Evolutionary conservation across 2,329 filamentous ascomycete species (phyloP), one percentile per base, ranked within the genome.

Genomic region (Blumeriella jaapii): DNA sequence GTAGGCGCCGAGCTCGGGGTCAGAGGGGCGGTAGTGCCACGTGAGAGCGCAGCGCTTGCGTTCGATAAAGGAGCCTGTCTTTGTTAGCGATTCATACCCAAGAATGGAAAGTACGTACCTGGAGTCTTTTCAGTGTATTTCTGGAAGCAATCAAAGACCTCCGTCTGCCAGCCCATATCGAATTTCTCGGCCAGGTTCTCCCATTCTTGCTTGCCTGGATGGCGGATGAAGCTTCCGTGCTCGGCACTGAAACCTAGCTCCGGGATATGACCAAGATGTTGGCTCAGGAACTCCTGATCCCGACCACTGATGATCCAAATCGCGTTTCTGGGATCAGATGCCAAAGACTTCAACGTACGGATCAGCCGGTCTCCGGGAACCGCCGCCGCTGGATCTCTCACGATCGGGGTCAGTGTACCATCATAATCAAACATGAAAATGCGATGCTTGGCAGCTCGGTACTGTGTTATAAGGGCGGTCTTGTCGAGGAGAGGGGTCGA

Each of bases 341-440:
- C 82, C 26, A 98, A 68, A 8, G 72, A 70, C 56, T 81, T 84
- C 40, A 98, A 67, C 1, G 81, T 87, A 18, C 78, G 73, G 31
- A 93, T 78, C 14, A 95, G 74, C 14, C 78, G 75, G 49, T 86
- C 79, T 1, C 87, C 89, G 0, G 91, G 91, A 24, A 95, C 78
- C 3, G 91, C 91, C 4, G 85, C 78, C 47, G 81, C 78, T 2
- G 91, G 91, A 53, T 96, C 86, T 49, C 82, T 80, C 36, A 96
- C 91, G 50, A 98, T 96, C 0, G 87, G 84, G 3, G 91, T 96
- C 36, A 98, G 70, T 0, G 91, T 98, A 30, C 91, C 91, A 56
- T 98, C 91, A 53, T 98, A 98, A 61, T 98, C 91, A 55, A 96
- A 95, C 83, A 98, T 89, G 65, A 96, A 94, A 3, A 98, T 67